Conservation (phyloP, 1,139 yeast species). For the Diutina neorugosa region DNA sequence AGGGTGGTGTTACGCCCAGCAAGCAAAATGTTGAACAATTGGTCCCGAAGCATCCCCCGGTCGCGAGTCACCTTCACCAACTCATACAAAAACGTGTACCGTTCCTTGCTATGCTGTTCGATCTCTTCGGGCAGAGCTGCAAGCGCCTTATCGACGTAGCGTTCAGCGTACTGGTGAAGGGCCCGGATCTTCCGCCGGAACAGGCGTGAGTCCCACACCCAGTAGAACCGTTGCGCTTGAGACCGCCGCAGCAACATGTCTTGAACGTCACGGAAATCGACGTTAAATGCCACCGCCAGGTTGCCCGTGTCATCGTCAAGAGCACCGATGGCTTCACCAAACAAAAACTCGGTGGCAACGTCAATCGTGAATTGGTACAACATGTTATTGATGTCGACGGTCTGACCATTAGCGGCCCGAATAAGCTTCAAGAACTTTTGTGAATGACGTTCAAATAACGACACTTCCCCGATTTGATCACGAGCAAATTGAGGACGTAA, state of each 20-base stretch:
- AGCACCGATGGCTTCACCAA: slow-evolving; percentile 21
- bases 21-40: slow-evolving; percentile 2
- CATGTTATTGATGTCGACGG: slow-evolving; percentile 33
- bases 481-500: slow-evolving; percentile 2
- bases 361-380: slow-evolving; percentile 43
- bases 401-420: slow-evolving; percentile 10
- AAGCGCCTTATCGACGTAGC: neutral
- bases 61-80: slow-evolving; percentile 3
- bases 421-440: neutral
- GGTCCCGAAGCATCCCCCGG: slow-evolving; percentile 1
- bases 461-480: neutral
- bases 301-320: neutral
- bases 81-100: slow-evolving; percentile 4
- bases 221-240: slow-evolving; percentile 18
- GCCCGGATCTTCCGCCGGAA: slow-evolving; percentile 16
- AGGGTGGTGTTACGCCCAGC: slow-evolving; percentile 4
- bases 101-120: neutral
- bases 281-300: slow-evolving; percentile 12
- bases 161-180: slow-evolving; percentile 8
- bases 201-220: slow-evolving; percentile 16
- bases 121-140: neutral
- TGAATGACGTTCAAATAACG: neutral
- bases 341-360: slow-evolving; percentile 46
- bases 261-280: slow-evolving; percentile 21
- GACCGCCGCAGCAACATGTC: slow-evolving; percentile 18